Percentiles rank a stretch among this genome's conserved stretches.
These are phyloP conservation scores for Arachis hypogaea DNA, from an alignment of 306 rosid genomes.

Conservation along the genomic window DNA sequence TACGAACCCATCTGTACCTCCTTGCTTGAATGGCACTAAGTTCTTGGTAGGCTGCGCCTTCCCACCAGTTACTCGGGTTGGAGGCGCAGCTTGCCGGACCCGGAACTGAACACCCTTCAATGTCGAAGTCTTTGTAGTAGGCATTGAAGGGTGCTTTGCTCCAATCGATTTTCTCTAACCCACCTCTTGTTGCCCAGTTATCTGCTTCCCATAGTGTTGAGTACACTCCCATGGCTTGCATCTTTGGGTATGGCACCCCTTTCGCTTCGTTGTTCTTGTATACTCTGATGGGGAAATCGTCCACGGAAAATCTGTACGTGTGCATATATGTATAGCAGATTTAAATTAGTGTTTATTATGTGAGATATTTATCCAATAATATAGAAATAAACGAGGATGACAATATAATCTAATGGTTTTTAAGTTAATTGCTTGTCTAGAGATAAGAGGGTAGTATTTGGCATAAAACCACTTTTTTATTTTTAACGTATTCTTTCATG, in stretches of 20 bases:
- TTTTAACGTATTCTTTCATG: too few species aligned
- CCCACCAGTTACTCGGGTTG: conserved; percentile 86
- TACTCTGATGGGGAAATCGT: conserved; percentile 76
- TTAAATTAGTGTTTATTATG: too few species aligned
- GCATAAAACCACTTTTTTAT: too few species aligned
- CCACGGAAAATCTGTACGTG: conserved; percentile 68
- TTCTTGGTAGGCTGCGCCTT: conserved; percentile 57
- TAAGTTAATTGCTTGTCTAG: too few species aligned
- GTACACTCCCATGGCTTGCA: conserved; percentile 84
- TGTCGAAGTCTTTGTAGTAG: conserved; percentile 84
- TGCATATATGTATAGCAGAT: neutral
- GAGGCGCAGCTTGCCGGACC: conserved; percentile 68
- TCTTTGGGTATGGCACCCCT: conserved; percentile 71
- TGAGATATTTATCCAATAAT: too few species aligned
- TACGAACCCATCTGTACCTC: conserved; percentile 84
- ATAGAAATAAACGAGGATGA: too few species aligned
- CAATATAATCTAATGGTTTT: too few species aligned
- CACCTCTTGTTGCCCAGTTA: conserved; percentile 97
- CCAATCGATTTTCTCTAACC: conserved; percentile 96
- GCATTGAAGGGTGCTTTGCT: conserved; percentile 83
- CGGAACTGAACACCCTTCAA: conserved; percentile 82
- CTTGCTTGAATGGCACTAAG: conserved; percentile 61
- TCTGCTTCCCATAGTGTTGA: conserved; percentile 96
- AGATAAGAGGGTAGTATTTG: too few species aligned
- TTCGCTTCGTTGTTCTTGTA: conserved; percentile 82